phyloP scores from a whole-genome alignment of 352 stramenopile species.

The Globisporangium recalcitrans region DNA sequence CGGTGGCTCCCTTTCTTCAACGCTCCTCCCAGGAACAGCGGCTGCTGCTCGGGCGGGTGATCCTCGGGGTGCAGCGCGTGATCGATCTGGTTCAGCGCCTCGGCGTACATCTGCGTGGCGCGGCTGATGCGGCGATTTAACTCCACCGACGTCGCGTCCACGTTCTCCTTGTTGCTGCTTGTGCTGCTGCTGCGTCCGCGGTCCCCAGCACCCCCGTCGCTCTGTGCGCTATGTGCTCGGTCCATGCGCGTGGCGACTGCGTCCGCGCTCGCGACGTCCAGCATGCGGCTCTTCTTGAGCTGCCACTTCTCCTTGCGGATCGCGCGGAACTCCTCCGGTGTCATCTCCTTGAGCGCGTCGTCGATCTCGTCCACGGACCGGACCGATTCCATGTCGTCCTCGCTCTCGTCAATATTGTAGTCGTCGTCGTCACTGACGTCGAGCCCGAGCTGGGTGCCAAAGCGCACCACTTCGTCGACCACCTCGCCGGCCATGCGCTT shows the following conservation, averaged over 20 bases:
- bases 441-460: slow-evolving; percentile 22
- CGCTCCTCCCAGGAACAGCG: slow-evolving; percentile 43
- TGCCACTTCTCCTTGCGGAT: slow-evolving; percentile 30
- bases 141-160: slow-evolving; percentile 21
- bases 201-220: slow-evolving; percentile 3
- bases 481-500: slow-evolving; percentile 46
- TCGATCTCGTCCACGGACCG: slow-evolving; percentile 34
- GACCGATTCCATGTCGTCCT: slow-evolving; percentile 27
- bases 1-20: slow-evolving; percentile 27
- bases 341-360: slow-evolving; percentile 24
- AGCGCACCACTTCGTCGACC: slow-evolving; percentile 22
- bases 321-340: slow-evolving; percentile 25
- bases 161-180: slow-evolving; percentile 17
- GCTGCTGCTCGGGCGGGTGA: slow-evolving; percentile 34
- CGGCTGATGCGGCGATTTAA: slow-evolving; percentile 42
- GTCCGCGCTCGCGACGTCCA: slow-evolving; percentile 1
- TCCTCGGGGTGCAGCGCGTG: slow-evolving; percentile 36
- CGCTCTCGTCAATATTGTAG: slow-evolving; percentile 28
- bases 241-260: slow-evolving; percentile 18
- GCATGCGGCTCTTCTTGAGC: slow-evolving; percentile 15
- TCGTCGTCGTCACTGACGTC: slow-evolving; percentile 32
- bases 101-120: slow-evolving; percentile 48
- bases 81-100: slow-evolving; percentile 47
- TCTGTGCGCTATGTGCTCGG: slow-evolving; percentile 17
- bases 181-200: slow-evolving; percentile 6